Conservation (phyloP, 73 alveolate species). For the Stentor roeselii region DNA sequence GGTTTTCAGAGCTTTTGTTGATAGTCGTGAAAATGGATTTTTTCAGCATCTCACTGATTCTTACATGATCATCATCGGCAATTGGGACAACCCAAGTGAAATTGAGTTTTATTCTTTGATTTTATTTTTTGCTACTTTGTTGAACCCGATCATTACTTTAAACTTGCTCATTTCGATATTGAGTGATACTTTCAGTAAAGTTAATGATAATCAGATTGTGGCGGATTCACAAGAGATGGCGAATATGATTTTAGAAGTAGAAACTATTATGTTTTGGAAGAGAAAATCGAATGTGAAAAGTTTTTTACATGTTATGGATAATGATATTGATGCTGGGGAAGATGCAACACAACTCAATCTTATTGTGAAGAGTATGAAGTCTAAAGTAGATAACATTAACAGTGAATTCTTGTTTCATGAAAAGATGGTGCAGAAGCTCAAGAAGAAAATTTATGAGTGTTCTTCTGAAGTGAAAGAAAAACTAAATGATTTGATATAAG, state of each 20-base stretch:
- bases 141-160: slow-evolving; percentile 32
- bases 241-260: slow-evolving; percentile 30
- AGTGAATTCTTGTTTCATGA: background rate
- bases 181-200: slow-evolving; percentile 41
- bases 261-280: slow-evolving; percentile 29
- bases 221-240: slow-evolving; percentile 42
- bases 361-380: background rate
- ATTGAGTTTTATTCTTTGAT: slow-evolving; percentile 22
- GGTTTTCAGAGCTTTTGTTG: background rate
- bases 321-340: background rate
- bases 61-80: slow-evolving; percentile 25
- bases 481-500: no score
- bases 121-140: slow-evolving; percentile 26
- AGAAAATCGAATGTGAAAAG: slow-evolving; percentile 1
- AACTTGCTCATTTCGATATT: slow-evolving; percentile 33
- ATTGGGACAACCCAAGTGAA: slow-evolving; percentile 16
- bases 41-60: background rate
- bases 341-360: background rate
- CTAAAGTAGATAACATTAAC: background rate
- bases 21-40: background rate
- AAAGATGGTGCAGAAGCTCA: background rate
- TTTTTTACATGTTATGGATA: background rate
- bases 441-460: background rate
- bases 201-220: background rate
- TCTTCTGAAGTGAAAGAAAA: background rate